A percentile compares a stretch with the other conserved stretches of the same genome.
phyloP scores from a whole-genome alignment of 495 filamentous ascomycete species.

The Penicillium canariense region DNA sequence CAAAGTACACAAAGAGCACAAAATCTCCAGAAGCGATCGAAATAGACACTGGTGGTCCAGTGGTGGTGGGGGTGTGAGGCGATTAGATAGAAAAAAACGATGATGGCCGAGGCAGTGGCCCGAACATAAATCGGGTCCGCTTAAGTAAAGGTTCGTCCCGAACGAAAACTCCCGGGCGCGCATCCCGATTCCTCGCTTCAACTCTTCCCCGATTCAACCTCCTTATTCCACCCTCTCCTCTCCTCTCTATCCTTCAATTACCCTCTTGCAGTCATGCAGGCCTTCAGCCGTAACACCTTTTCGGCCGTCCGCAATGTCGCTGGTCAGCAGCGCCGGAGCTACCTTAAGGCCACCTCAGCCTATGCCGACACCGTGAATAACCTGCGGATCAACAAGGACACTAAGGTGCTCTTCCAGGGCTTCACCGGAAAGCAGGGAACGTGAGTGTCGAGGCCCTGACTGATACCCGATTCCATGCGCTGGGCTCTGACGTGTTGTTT shows the following conservation, averaged over 20 bases:
- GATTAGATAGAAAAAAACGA: conserved; percentile 31
- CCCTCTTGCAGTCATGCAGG: conserved; percentile 49
- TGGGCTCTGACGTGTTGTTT: conserved; percentile 42
- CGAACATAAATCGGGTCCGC: conserved; percentile 39
- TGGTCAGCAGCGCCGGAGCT: conserved; percentile 58
- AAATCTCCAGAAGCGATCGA: background rate
- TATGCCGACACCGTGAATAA: conserved; percentile 86
- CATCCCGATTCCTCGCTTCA: conserved; percentile 29
- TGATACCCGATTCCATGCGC: conserved; percentile 7
- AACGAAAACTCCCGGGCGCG: conserved; percentile 39
- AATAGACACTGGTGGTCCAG: background rate
- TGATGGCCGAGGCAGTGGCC: conserved; percentile 29
- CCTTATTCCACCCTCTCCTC: conserved; percentile 21
- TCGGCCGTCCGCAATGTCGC: conserved; percentile 49
- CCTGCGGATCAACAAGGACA: conserved; percentile 87
- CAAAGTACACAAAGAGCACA: background rate
- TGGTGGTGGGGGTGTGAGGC: conserved; percentile 18
- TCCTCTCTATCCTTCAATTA: conserved; percentile 20
- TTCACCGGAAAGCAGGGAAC: conserved; percentile 99
- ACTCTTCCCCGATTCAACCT: conserved; percentile 23
- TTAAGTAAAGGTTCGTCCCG: conserved; percentile 48
- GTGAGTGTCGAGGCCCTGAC: conserved; percentile 54
- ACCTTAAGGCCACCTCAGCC: conserved; percentile 62
- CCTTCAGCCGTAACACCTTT: conserved; percentile 49
- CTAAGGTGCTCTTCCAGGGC: conserved; percentile 93